These are phyloP conservation scores for Rhinocladiella mackenziei DNA, from an alignment of 2,329 filamentous ascomycete species.

Conservation along the genomic window DNA sequence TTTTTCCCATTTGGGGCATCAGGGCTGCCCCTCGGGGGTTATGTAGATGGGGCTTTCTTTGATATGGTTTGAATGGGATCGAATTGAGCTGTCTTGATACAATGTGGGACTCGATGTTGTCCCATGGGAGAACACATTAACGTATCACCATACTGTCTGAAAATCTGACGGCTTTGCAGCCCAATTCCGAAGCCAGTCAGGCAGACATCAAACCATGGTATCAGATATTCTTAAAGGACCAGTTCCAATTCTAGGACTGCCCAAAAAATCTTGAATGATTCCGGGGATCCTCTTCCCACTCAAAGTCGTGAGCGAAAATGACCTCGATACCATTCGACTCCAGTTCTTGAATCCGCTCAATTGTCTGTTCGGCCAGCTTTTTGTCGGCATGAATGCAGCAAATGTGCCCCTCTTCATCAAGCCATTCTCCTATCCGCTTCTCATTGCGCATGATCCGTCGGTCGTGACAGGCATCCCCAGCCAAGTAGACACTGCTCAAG, in stretches of 20 bases:
- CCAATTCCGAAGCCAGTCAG: too few species aligned
- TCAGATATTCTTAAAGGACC: too few species aligned
- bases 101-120: too few species aligned
- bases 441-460: constrained; percentile 32
- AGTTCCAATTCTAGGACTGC: constrained; percentile 5
- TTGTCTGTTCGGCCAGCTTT: constrained; percentile 27
- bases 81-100: too few species aligned
- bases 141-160: too few species aligned
- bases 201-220: too few species aligned
- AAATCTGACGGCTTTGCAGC: too few species aligned
- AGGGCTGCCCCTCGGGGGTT: too few species aligned
- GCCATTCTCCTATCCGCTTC: constrained; percentile 32
- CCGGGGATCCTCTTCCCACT: constrained; percentile 29
- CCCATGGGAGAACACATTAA: too few species aligned
- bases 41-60: too few species aligned
- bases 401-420: constrained; percentile 27
- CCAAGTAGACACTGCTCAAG: constrained; percentile 31
- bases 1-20: too few species aligned
- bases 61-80: too few species aligned
- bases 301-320: constrained; percentile 33
- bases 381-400: constrained; percentile 35
- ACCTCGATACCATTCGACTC: constrained; percentile 30
- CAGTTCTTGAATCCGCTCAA: constrained; percentile 28
- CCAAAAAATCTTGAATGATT: constrained; percentile 23
- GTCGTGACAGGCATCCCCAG: constrained; percentile 36